Base-by-base conservation (phyloP, 106 monocot species). In the Dendrobium nobile region DNA sequence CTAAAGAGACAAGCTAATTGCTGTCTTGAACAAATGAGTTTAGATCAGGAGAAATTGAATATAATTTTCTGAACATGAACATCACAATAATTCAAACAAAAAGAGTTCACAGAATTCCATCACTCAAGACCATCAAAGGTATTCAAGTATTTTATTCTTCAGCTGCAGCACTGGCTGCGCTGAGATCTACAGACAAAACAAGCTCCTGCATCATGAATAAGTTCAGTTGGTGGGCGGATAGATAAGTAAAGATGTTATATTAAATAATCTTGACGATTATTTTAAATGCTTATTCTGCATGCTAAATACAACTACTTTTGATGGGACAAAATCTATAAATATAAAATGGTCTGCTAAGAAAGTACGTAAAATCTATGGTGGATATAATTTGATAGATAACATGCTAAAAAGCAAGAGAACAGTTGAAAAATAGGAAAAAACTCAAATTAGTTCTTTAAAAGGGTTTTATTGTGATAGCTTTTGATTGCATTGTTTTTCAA, bases 121-220 rank as follows among this genome's bases (percentile, higher is more conserved):
- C 27, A 22, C 22, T 67, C 2, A n/a, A n/a, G 26, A 67, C 67
- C 67, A 56, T 67, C 11, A 67, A 67, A 27, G 9, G 27, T 7
- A 67, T 67, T 27, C 28, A n/a, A 67, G 13, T n/a, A 67, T 67
- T 82, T 85, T 83, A 79, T 77, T 87, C 80, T 83, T 91, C 90
- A 59, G 87, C 51, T 75, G 89, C 81, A 82, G 91, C 93, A 83
- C 87, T 93, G 27, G 91, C 93, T 82, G 89, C 93, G 31, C 93
- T 91, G 51, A 89, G 84, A 83, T 91, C 93, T 67, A 89, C 93
- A 51, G 79, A 75, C 77, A 93, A 81, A 79, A 91, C 86, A 77
- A 89, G 82, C 41, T 82, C 91, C 91, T 93, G 87, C 42, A 54
- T 3, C 78, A 85, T 41, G 27, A 24, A 54, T 19, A 19, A 28